Base-by-base conservation (phyloP, 345 rosid genomes). In the Cardamine chenopodiifolia region DNA sequence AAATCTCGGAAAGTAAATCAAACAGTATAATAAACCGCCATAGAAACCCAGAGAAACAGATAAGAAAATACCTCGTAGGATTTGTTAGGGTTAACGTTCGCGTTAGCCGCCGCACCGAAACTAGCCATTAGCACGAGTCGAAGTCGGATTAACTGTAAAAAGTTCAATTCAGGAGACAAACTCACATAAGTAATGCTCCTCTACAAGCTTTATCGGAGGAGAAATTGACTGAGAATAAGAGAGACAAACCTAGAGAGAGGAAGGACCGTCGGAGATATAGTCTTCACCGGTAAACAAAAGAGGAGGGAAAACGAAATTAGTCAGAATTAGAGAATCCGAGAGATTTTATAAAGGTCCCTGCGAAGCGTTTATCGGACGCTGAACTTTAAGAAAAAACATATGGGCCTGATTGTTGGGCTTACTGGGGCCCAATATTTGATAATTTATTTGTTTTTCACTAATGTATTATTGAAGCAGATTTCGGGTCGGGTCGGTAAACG, bases 11-110 rank as follows among this genome's bases (percentile, higher is more conserved):
- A 40, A 40, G 45, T 17, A 69, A 65, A 62, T 26, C 53, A 31
- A 5, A 50, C 23, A 12, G 8, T 12, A 32, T 4, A 66, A 15
- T 14, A 52, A 58, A 42, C 13, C 52, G 7, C 61, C 11, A 42
- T 8, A 22, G 42, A 23, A 56, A 34, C 49, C 52, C 9, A 25
- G 0, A 18, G 42, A 35, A 11, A 18, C 8, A 39, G 3, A 31
- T 29, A 57, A 32, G 32, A 44, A 32, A 40, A 5, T 78, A 90
- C 98, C 94, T 88, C 98, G 54, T 83, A 57, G 7, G 96, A 92
- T 81, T 92, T 92, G 74, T 92, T 88, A 74, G 94, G 96, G 84
- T 92, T 90, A 10, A 78, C 60, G 81, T 80, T 88, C 5, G 85
- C 59, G 18, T 71, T 39, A 0, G 91, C 63, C 14, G 82, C 62